Base-by-base conservation (phyloP, 2,329 filamentous ascomycete genomes). In the Aureobasidium sp. region DNA sequence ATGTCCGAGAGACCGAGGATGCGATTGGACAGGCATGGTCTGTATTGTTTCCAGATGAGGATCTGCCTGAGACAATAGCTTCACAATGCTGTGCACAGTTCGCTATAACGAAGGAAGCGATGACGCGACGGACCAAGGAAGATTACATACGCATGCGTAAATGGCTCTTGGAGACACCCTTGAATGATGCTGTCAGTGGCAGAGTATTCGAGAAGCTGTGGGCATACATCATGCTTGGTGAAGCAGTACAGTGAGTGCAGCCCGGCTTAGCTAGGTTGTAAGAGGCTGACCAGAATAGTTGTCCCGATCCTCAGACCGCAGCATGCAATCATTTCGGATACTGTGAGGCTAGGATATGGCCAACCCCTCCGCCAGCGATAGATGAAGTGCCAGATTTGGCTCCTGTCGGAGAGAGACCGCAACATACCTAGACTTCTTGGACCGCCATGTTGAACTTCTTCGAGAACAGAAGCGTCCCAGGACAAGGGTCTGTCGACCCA, bases 131-230 rank as follows among this genome's bases (percentile, higher is more conserved):
- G 39, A 77, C 82, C 2, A 71, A 72, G 48, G 75, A 76, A 10
- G 82, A 84, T 63, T 88, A 87, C 66, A 68, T 82, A 15, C 77
- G 77, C 42, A 82, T 81, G 68, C 77, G 84, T 5, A 73, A 84
- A 47, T 88, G 85, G 86, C 66, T 87, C 41, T 32, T 50, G n/a
- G 32, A 48, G n/a, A 60, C 56, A 7, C n/a, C n/a, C 0, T 32
- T 60, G 2, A 44, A 60, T 29, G 56, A 60, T 41, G 29, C 44
- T 1, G n/a, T 50, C 29, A 60, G 56, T 32, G 56, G 56, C n/a
- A 37, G 56, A 10, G 56, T 60, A 12, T 34, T 50, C 6, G 56
- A 60, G n/a, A 50, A 60, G 44, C 42, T 60, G 13, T 60, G 56
- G 56, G 44, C 44, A 4, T 41, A 26, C 29, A 48, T 60, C 20